Conservation (phyloP, 2,329 filamentous ascomycete species). For the Fusarium albidum region DNA sequence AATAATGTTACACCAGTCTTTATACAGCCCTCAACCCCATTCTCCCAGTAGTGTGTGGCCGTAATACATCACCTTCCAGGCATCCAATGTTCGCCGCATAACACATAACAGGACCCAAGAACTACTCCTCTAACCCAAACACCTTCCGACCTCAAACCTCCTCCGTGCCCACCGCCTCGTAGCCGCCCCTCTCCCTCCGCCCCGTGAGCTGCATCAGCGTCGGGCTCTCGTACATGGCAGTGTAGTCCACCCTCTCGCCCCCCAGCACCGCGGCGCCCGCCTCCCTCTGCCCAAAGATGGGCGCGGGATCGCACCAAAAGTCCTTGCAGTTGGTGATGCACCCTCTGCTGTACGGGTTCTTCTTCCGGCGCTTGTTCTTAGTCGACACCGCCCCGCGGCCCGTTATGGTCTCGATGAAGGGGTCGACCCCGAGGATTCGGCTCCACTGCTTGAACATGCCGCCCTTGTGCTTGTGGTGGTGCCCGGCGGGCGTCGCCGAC, state of each 20-base stretch:
- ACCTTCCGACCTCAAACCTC: constrained; percentile 49
- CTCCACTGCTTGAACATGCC: constrained; percentile 83
- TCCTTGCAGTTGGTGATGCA: constrained; percentile 90
- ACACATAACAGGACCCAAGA: constrained; percentile 21
- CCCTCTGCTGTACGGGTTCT: constrained; percentile 87
- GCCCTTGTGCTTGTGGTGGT: constrained; percentile 63
- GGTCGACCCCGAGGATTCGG: constrained; percentile 86
- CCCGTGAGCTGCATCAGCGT: constrained; percentile 67
- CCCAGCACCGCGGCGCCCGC: constrained; percentile 79
- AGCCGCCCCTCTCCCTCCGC: constrained; percentile 61
- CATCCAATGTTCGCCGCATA: constrained; percentile 19
- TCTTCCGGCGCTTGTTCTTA: constrained; percentile 62
- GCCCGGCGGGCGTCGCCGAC: constrained; percentile 51
- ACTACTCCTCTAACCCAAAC: constrained; percentile 12
- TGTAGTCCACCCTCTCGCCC: constrained; percentile 85
- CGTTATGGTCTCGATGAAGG: constrained; percentile 91
- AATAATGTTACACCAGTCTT: constrained; percentile 37
- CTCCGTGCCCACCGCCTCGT: constrained; percentile 69
- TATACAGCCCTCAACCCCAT: constrained; percentile 33
- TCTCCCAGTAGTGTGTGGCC: constrained; percentile 28
- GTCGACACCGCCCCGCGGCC: constrained; percentile 75
- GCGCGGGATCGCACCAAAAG: constrained; percentile 93
- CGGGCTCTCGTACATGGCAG: constrained; percentile 87
- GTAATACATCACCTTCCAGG: constrained; percentile 27
- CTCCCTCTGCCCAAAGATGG: constrained; percentile 78